Evolutionary conservation across 2,329 filamentous ascomycete genomes (phyloP), one percentile per base, ranked within the genome.

Genomic region (Penicillium sp.): DNA sequence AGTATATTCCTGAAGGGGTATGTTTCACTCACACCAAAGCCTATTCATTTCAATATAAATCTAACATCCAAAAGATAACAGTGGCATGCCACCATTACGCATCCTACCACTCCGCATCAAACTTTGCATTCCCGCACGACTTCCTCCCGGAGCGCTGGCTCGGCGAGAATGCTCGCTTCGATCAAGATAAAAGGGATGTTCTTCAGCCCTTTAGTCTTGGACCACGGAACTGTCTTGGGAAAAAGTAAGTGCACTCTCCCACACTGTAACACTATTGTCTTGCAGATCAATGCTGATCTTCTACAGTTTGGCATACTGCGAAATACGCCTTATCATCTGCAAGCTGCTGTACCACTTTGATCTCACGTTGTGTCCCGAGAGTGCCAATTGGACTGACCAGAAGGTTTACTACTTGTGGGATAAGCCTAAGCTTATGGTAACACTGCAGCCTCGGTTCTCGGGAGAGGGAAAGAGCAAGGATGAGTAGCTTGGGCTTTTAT

Each of bases 91-190:
- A 66, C 50, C 66, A 68, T 39, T 69, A 66, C 26, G 67, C 66
- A 26, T 64, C 67, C 0, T 69, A 66, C 19, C 66, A 54, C 37
- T 67, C 66, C 6, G 45, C 63, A 1, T 62, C 57, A 9, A 71
- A 71, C 49, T 71, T 71, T 35, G 33, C 55, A 7, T 58, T 61
- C 1, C 64, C 67, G 0, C 48, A 71, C 19, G 39, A 56, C 2
- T 77, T 69, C 42, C 53, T 69, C 8, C 72, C 73, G 9, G 69
- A 76, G 21, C 64, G 75, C 21, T 77, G 74, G 72, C 57, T 76
- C 3, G 59, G 49, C 5, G 27, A 43, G 5, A 54, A 66, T 2
- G 11, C 55, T 1, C 54, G 43, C 2, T 71, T 67, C 6, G 59
- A 48, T 1, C 50, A 54, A 3, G 68, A 70, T 48, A 66, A 62